Evolutionary conservation across 352 stramenopile genomes (phyloP).

Genomic region (Globisporangium spiculum): DNA sequence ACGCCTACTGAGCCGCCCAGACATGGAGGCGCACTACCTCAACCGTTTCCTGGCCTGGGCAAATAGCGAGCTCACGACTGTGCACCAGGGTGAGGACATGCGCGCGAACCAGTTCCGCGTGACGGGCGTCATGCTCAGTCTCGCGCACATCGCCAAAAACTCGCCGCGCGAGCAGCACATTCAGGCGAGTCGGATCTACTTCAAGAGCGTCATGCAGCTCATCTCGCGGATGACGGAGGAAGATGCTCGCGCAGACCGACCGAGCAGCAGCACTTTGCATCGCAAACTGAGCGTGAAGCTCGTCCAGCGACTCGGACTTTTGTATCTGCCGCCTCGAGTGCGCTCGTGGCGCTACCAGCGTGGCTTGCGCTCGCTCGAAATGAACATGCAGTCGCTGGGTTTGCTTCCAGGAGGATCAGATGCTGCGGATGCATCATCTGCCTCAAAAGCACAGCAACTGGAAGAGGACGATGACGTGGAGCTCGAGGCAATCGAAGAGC

Average conservation of each 20-base stretch:
- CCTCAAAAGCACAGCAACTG: conserved; percentile 10
- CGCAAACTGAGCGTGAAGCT: conserved; percentile 97
- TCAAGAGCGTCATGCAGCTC: conserved; percentile 65
- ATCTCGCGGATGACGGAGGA: conserved; percentile 57
- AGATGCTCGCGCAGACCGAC: conserved; percentile 33
- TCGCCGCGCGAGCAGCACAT: conserved; percentile 72
- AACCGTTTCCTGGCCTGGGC: conserved; percentile 91
- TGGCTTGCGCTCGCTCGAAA: conserved; percentile 89
- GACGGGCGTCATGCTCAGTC: conserved; percentile 77
- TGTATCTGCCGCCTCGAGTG: conserved; percentile 94
- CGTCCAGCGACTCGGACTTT: conserved; percentile 92
- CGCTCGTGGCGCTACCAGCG: conserved; percentile 96
- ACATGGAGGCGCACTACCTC: conserved; percentile 92
- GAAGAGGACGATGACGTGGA: conserved; percentile 44
- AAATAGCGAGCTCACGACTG: conserved; percentile 51
- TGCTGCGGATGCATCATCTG: background rate
- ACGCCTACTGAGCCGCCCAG: conserved; percentile 92
- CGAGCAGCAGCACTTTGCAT: conserved; percentile 80
- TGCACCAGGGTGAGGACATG: conserved; percentile 29
- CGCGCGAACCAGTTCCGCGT: conserved; percentile 73
- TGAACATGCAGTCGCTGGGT: conserved; percentile 82
- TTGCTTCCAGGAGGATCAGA: conserved; percentile 18
- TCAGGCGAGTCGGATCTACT: conserved; percentile 69
- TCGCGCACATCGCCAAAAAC: conserved; percentile 81
- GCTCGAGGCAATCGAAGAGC: conserved; percentile 90